phyloP scores from a whole-genome alignment of 345 rosid genomes.

The Corchorus capsularis region DNA sequence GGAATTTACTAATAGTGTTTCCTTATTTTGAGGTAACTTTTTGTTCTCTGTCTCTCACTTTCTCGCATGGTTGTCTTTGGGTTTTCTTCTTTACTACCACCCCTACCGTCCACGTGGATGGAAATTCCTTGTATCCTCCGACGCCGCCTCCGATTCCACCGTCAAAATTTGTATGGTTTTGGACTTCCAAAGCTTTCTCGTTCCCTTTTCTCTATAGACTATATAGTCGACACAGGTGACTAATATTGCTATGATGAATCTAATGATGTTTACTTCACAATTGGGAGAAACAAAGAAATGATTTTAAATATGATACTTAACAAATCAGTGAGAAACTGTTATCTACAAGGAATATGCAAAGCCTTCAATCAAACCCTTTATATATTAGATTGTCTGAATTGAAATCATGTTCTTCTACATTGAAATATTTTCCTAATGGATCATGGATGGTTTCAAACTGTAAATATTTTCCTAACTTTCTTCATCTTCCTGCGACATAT shows the following conservation, averaged over 20 bases:
- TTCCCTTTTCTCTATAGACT: not conserved
- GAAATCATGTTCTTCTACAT: not conserved
- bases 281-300: not conserved
- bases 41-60: not conserved
- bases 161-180: not conserved
- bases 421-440: not conserved
- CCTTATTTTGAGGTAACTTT: not conserved
- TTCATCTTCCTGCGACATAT: constrained; percentile 51
- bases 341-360: not conserved
- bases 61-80: not conserved
- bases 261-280: not conserved
- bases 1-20: not conserved
- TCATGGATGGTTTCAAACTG: constrained; percentile 34
- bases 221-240: too few relatives aligned
- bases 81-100: not conserved
- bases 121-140: constrained; percentile 9
- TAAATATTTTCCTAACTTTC: constrained; percentile 62
- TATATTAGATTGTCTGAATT: not conserved
- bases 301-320: not conserved
- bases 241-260: too few relatives aligned
- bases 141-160: constrained; percentile 7
- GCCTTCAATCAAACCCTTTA: not conserved
- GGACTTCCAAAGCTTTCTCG: not conserved
- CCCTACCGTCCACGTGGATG: constrained; percentile 21
- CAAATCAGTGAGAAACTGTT: not conserved